These are phyloP conservation scores for Begonia fuchsioides DNA, from an alignment of 306 rosid species.

Conservation along the genomic window DNA sequence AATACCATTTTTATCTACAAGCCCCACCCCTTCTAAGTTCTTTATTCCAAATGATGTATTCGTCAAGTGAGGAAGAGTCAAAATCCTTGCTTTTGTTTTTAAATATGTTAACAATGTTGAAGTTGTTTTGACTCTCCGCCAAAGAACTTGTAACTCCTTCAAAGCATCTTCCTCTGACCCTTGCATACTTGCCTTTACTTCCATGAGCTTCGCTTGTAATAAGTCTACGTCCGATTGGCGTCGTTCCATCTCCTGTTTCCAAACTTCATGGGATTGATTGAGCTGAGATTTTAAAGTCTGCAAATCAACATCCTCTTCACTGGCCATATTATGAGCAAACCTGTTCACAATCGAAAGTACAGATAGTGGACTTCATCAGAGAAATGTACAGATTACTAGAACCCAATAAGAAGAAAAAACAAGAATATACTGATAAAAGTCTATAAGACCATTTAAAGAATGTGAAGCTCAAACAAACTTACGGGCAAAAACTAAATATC, in stretches of 20 bases:
- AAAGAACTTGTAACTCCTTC: constrained; percentile 58
- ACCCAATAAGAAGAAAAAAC: too few relatives aligned
- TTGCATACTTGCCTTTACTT: constrained; percentile 43
- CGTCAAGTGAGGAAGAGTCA: constrained; percentile 66
- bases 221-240: constrained; percentile 39
- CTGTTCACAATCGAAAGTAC: too few relatives aligned
- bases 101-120: constrained; percentile 50
- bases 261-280: constrained; percentile 34
- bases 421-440: too few relatives aligned
- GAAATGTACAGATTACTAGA: too few relatives aligned
- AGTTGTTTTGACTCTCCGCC: constrained; percentile 67
- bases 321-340: constrained; percentile 35
- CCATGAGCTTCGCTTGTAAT: constrained; percentile 39
- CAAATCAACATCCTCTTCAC: constrained; percentile 34
- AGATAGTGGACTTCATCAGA: too few relatives aligned
- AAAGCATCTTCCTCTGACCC: constrained; percentile 43
- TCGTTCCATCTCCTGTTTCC: constrained; percentile 53
- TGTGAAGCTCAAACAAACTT: too few relatives aligned
- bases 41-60: constrained; percentile 62
- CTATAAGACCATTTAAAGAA: too few relatives aligned
- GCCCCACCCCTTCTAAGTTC: constrained; percentile 57
- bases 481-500: too few relatives aligned
- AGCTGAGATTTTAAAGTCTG: constrained; percentile 35
- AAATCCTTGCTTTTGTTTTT: constrained; percentile 62
- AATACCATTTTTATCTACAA: constrained; percentile 57